Evolutionary conservation across 2,329 filamentous ascomycete genomes (phyloP), one percentile per base, ranked within the genome.

Genomic region (Ophiostoma australiae): DNA sequence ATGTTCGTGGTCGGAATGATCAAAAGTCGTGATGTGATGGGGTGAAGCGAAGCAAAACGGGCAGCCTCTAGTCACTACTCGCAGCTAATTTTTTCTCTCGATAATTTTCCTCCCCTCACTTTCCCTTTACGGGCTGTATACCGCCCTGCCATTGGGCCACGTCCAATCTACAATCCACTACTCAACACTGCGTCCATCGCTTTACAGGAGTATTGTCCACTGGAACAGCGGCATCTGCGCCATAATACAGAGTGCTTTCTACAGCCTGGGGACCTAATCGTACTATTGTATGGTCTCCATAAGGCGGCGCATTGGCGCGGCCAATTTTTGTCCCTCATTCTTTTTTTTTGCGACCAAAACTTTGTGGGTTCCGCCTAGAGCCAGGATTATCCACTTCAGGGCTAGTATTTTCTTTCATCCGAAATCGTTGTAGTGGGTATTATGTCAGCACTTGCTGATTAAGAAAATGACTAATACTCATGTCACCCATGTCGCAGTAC

Each of bases 281-380:
- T 31, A 31, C 27, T 31, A 31, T 13, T 52, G 44, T 20, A n/a
- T 1, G 6, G 44, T 63, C 13, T 63, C 37, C 27, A 61, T 58
- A 39, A 31, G 48, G 67, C 39, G 39, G 39, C 70, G 55, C 55
- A 44, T 48, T 58, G 23, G 37, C 23, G 67, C 41, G 67, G 39
- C 48, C 41, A 70, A 70, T 67, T 73, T 73, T 75, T 72, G 67
- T 61, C 69, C 72, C 67, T 70, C 74, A n/a, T 66, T 41, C 13
- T 11, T 41, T 66, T 67, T 67, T 48, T 67, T 58, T 27, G 52
- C 52, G 23, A 58, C 73, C 74, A 41, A 41, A 69, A 76, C 77
- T 72, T 74, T 83, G 82, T 84, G 82, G 78, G 80, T 76, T 78
- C 76, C 72, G 72, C 52, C 73, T 74, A 61, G 74, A 74, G 52